Evolutionary conservation across 805 yeast genomes (phyloP), one percentile per base, ranked within the genome.

Genomic region (Monosporozyma siamensis): DNA sequence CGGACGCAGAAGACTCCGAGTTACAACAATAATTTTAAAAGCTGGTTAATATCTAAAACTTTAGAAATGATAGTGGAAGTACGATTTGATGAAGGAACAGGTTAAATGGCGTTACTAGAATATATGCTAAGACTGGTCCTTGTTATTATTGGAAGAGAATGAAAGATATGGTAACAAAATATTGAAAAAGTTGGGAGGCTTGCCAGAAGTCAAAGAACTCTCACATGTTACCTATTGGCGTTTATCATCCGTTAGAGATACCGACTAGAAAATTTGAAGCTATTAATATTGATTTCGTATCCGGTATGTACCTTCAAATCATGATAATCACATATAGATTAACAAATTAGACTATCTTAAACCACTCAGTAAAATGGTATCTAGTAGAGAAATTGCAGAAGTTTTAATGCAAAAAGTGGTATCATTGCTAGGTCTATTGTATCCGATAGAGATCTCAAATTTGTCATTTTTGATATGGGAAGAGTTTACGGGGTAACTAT

Each of bases 241-340:
- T 18, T 15, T 38, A n/a, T 18, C 41, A 38, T 5, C 41, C 41
- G 4, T 14, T 38, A 12, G 25, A 6, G 5, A 27, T 38, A 14
- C 35, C 41, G 4, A 10, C n/a, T 18, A n/a, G 14, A 11, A 32
- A n/a, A 6, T 38, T 32, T 25, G 7, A 18, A 6, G 7, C 34
- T 15, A 27, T 38, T 9, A 20, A 18, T 31, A 27, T 38, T 21
- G 42, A 39, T 24, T 39, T 39, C 30, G 23, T 39, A 6, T 39
- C 42, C n/a, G 42, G 42, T 10, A 32, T 34, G 36, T 9, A 20
- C n/a, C 11, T 6, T 26, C 12, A n/a, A 1, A 8, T 30, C 2
- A 14, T 39, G 3, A 22, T 26, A 4, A 34, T 38, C 15, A 38
- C 26, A 6, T 34, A 38, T 20, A 15, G 41, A 12, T 14, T 38